Percentiles rank a stretch among this genome's conserved stretches.
These are phyloP conservation scores for Penicillium sp. DNA, from an alignment of 2,329 filamentous ascomycete genomes.

Conservation along the genomic window DNA sequence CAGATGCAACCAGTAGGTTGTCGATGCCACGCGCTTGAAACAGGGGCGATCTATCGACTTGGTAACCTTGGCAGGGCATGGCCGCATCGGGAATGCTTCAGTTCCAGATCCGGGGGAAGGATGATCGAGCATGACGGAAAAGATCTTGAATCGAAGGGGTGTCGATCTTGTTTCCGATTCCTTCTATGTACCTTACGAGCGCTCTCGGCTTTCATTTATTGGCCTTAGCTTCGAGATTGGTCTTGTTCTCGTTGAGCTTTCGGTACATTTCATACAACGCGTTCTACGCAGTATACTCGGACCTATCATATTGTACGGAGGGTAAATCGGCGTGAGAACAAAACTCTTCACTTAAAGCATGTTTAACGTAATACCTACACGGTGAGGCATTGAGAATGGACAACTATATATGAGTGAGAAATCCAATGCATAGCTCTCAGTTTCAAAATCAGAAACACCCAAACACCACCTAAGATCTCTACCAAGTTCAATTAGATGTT, in stretches of 20 bases:
- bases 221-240: too few species aligned
- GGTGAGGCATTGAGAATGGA: neutral
- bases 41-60: neutral
- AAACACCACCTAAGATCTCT: neutral
- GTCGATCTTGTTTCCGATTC: neutral
- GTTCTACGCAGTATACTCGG: too few species aligned
- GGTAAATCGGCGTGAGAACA: neutral
- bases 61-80: neutral
- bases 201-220: neutral
- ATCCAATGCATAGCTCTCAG: neutral
- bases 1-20: slow-evolving; percentile 2
- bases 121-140: too few species aligned
- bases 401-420: neutral
- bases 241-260: too few species aligned
- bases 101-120: too few species aligned
- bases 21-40: neutral
- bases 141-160: neutral
- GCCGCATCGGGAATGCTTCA: neutral
- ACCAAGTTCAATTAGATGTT: slow-evolving; percentile 20
- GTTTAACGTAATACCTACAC: neutral
- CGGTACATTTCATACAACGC: too few species aligned
- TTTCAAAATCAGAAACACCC: neutral
- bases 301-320: neutral
- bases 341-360: neutral
- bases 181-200: too few species aligned